A percentile compares a stretch with the other conserved stretches of the same genome.
Conservation (phyloP, 768 basidiomycete genomes). For the Ramaria sp. region DNA sequence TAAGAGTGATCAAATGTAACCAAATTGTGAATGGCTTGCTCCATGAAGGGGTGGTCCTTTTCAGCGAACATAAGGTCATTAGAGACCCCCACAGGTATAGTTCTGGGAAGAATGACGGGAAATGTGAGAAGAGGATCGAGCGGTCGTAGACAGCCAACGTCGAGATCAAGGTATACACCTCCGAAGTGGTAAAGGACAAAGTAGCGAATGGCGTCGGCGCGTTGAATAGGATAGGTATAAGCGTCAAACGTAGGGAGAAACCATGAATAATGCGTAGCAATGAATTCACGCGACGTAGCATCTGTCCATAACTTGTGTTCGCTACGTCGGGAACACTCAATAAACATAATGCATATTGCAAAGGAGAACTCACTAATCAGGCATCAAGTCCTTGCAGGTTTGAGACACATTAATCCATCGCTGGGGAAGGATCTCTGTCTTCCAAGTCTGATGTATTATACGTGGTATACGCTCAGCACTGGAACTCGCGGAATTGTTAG, state of each 20-base stretch:
- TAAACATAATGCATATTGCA: constrained; percentile 10
- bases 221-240: constrained; percentile 87
- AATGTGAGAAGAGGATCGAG: constrained; percentile 79
- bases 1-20: constrained; percentile 87
- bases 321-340: constrained; percentile 29
- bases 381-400: constrained; percentile 82
- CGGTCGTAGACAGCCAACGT: constrained; percentile 84
- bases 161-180: constrained; percentile 92
- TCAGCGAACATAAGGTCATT: constrained; percentile 96
- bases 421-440: constrained; percentile 72
- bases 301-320: constrained; percentile 99
- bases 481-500: constrained; percentile 50
- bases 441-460: constrained; percentile 98
- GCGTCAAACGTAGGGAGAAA: constrained; percentile 89
- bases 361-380: constrained; percentile 73
- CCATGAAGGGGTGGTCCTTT: constrained; percentile 78
- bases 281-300: constrained; percentile 78
- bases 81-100: constrained; percentile 93
- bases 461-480: constrained; percentile 73
- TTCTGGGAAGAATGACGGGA: constrained; percentile 85
- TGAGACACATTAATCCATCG: constrained; percentile 76
- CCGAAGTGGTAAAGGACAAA: constrained; percentile 95
- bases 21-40: constrained; percentile 87
- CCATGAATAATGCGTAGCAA: constrained; percentile 79
- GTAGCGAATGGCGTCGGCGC: constrained; percentile 96